Evolutionary conservation across 352 stramenopile genomes (phyloP).

Genomic region (Blastocystis sp.): DNA sequence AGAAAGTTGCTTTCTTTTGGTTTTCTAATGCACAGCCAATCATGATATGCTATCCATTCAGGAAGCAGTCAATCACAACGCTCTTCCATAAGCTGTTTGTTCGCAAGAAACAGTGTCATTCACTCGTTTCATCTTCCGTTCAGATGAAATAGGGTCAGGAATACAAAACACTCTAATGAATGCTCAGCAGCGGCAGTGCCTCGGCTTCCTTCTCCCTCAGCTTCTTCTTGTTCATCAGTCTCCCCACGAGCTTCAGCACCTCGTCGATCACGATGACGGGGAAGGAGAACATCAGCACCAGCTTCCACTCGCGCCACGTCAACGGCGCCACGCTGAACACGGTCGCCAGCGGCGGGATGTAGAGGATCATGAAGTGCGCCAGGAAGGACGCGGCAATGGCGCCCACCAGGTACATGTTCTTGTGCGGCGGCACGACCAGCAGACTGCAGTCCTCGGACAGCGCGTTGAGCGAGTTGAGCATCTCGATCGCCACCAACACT

Average conservation of each 20-base stretch:
- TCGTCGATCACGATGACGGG: constrained; percentile 90
- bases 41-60: background rate
- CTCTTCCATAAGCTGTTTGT: background rate
- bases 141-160: background rate
- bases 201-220: constrained; percentile 12
- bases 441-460: constrained; percentile 73
- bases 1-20: background rate
- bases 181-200: constrained; percentile 21
- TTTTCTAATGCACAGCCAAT: background rate
- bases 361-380: constrained; percentile 87
- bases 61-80: background rate
- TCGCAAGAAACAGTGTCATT: background rate
- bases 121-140: too few relatives aligned
- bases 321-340: constrained; percentile 88
- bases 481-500: constrained; percentile 89
- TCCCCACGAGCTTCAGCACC: constrained; percentile 56
- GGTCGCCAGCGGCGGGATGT: constrained; percentile 85
- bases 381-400: constrained; percentile 77
- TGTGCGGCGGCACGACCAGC: constrained; percentile 86
- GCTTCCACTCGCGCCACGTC: constrained; percentile 84
- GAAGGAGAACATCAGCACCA: constrained; percentile 86
- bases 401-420: constrained; percentile 87
- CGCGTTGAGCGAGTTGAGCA: constrained; percentile 92
- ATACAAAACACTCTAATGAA: constrained; percentile 11
- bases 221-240: background rate